phyloP scores from a whole-genome alignment of 2,329 filamentous ascomycete genomes.

The Clonostachys solani region DNA sequence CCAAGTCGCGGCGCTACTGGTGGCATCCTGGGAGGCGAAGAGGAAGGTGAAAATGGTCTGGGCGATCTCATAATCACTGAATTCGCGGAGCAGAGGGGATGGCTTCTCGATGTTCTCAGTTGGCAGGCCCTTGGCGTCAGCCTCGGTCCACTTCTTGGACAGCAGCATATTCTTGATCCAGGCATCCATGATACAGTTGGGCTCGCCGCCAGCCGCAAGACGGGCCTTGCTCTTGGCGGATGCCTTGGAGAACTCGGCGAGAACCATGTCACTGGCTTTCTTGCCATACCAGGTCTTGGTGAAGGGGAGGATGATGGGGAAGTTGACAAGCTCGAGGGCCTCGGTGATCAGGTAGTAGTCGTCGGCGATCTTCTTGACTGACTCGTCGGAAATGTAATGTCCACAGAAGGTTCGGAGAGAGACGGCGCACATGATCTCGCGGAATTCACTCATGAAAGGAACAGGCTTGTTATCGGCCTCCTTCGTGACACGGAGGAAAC shows the following conservation, averaged over 20 bases:
- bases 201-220: slow-evolving; percentile 82
- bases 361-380: slow-evolving; percentile 89
- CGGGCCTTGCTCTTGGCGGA: slow-evolving; percentile 89
- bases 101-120: slow-evolving; percentile 77
- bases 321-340: slow-evolving; percentile 95
- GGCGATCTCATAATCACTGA: slow-evolving; percentile 85
- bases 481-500: slow-evolving; percentile 72
- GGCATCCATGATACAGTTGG: slow-evolving; percentile 91
- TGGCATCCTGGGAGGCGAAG: slow-evolving; percentile 96
- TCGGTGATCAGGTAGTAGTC: slow-evolving; percentile 97
- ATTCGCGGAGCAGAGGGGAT: slow-evolving; percentile 74
- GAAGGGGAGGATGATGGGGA: slow-evolving; percentile 92
- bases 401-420: slow-evolving; percentile 97
- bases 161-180: slow-evolving; percentile 90
- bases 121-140: slow-evolving; percentile 66
- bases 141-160: slow-evolving; percentile 76
- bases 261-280: slow-evolving; percentile 88
- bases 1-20: slow-evolving; percentile 90
- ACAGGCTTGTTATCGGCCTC: slow-evolving; percentile 68
- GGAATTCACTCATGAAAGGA: slow-evolving; percentile 88
- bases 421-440: slow-evolving; percentile 90
- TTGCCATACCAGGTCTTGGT: slow-evolving; percentile 98
- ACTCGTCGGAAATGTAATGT: slow-evolving; percentile 87
- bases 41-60: slow-evolving; percentile 95
- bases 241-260: slow-evolving; percentile 85